phyloP scores from a whole-genome alignment of 441 rosid species.

The Adansonia gregorii region DNA sequence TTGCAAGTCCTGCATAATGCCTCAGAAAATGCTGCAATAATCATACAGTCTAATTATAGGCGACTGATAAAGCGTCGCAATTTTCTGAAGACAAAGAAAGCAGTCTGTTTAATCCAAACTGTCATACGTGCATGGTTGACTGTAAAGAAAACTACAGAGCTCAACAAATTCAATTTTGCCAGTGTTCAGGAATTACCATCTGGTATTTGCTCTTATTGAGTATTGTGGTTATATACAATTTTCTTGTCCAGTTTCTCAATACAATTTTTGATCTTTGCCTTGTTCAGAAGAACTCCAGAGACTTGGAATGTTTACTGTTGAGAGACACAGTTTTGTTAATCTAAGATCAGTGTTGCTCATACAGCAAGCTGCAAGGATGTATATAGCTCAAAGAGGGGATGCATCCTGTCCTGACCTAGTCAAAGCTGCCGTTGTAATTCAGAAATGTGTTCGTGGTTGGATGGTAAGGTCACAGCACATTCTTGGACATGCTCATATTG shows the following conservation, averaged over 20 bases:
- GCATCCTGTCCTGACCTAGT: conserved; percentile 28
- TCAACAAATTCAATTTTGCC: conserved; percentile 29
- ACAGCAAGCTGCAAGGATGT: conserved; percentile 65
- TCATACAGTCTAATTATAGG: conserved; percentile 63
- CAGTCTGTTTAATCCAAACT: conserved; percentile 57
- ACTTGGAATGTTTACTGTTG: conserved; percentile 47
- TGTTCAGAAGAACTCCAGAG: conserved; percentile 38
- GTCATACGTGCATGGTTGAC: conserved; percentile 61
- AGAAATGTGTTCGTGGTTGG: conserved; percentile 39
- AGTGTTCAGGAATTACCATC: conserved; percentile 36
- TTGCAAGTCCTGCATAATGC: conserved; percentile 23
- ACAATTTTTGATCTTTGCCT: background rate
- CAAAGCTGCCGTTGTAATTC: conserved; percentile 38
- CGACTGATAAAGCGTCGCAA: conserved; percentile 45
- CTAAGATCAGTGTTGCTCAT: conserved; percentile 51
- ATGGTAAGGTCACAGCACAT: conserved; percentile 28
- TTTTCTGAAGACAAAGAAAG: conserved; percentile 55
- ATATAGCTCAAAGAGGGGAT: conserved; percentile 41
- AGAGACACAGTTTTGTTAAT: conserved; percentile 57
- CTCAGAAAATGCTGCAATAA: conserved; percentile 64
- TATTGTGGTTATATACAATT: conserved; percentile 7
- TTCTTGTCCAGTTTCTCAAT: background rate
- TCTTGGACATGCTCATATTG: conserved; percentile 28
- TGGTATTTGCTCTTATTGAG: conserved; percentile 40
- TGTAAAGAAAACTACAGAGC: conserved; percentile 45